Evolutionary conservation across 768 basidiomycete species (phyloP), one percentile per base, ranked within the genome.

Genomic region (Boletus rufocinnamomeus): DNA sequence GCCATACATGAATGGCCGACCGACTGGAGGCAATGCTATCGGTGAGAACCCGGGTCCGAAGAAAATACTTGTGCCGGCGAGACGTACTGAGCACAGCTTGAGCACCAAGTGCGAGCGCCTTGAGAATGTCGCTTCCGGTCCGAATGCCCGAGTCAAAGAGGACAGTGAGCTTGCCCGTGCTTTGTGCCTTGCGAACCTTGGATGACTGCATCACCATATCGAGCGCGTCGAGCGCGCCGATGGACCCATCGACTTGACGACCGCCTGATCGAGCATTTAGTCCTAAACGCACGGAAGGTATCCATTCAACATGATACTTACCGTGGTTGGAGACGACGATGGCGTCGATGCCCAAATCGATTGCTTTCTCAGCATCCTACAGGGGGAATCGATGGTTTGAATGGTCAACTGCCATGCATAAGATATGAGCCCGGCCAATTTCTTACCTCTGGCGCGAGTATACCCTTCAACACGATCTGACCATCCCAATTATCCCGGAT

Each of bases 301-400:
- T 11, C n/a, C 16, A 30, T 35, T 46, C 16, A 43, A 13, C 2
- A 19, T 10, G 13, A 2, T 19, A 65, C 77, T 32, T 49, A 87
- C 88, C 89, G 62, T 93, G 91, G 66, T 92, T 94, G 11, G 88
- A 91, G 17, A 93, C 87, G 49, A 93, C 70, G 57, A 93, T 88
- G 1, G 88, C 91, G 56, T 92, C 82, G 16, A 84, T 78, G 1
- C 87, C 83, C 21, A 79, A 64, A 28, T 88, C 83, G 16, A 90
- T 68, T 0, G 88, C 87, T 64, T 80, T 82, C 66, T 88, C 67
- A 6, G 80, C 80, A 50, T 81, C 79, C 57, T 74, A 52, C 37
- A 30, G 8, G 19, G n/a, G 27, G 14, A 25, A 37, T 16, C 25
- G 4, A 50, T 32, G 4, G 5, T n/a, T 21, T 8, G 27, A 19